Percentiles rank a stretch among this genome's conserved stretches.
phyloP scores from a whole-genome alignment of 2,329 filamentous ascomycete genomes.

The Colletotrichum truncatum region DNA sequence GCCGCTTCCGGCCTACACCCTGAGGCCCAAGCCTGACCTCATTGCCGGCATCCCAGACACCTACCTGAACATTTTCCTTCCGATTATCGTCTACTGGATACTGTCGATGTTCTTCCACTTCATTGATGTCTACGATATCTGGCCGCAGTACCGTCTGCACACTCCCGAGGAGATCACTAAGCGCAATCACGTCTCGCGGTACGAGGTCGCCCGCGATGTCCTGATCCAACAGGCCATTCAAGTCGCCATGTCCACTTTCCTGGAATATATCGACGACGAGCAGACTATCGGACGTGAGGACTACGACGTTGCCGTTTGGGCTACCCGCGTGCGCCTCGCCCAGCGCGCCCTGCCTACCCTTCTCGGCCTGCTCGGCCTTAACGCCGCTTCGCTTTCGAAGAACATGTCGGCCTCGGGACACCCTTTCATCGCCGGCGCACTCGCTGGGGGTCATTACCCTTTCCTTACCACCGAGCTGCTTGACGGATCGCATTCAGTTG shows the following conservation, averaged over 20 bases:
- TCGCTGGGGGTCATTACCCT: conserved; percentile 86
- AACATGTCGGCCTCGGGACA: conserved; percentile 73
- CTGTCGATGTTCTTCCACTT: conserved; percentile 87
- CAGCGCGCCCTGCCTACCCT: conserved; percentile 81
- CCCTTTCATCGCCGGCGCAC: conserved; percentile 76
- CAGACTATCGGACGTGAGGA: conserved; percentile 81
- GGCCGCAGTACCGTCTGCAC: conserved; percentile 91
- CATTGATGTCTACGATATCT: conserved; percentile 86
- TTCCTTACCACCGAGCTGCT: conserved; percentile 69
- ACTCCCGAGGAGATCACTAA: conserved; percentile 91
- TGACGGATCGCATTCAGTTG: conserved; percentile 57
- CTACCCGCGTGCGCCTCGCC: conserved; percentile 79
- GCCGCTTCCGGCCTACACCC: conserved; percentile 83
- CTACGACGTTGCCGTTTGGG: conserved; percentile 92
- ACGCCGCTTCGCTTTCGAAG: conserved; percentile 78
- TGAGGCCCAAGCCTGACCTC: conserved; percentile 75
- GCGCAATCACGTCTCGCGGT: conserved; percentile 86
- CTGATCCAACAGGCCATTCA: conserved; percentile 93
- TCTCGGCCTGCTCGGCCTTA: conserved; percentile 77
- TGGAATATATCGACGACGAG: conserved; percentile 77
- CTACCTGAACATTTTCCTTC: conserved; percentile 78
- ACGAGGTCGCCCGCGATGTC: conserved; percentile 90
- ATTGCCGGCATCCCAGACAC: conserved; percentile 84
- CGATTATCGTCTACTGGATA: conserved; percentile 87
- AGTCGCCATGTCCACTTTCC: conserved; percentile 72